Conservation (phyloP, 202 grass and related monocot genomes). For the Zizania palustris region DNA sequence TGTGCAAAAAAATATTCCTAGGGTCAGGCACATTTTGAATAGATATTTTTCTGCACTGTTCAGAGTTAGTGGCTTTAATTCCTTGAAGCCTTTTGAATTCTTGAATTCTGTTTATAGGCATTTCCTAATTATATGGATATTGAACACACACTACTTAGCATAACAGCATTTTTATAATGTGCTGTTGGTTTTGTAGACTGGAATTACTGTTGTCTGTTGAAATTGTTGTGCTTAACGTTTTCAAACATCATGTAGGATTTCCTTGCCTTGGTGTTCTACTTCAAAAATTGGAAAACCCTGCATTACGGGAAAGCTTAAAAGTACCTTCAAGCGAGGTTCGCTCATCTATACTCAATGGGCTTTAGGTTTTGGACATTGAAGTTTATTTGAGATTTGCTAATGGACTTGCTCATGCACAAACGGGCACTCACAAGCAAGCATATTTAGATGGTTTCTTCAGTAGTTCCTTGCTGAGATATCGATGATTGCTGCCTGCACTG, state of each 20-base stretch:
- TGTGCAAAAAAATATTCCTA: constrained; percentile 7
- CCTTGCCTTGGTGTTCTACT: constrained; percentile 92
- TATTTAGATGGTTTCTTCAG: background rate
- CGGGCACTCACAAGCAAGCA: background rate
- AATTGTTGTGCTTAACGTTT: constrained; percentile 29
- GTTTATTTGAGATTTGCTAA: constrained; percentile 2
- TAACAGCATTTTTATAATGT: background rate
- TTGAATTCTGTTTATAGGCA: constrained; percentile 5
- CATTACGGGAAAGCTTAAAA: constrained; percentile 86
- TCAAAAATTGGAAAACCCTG: constrained; percentile 95
- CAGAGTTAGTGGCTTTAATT: constrained; percentile 1
- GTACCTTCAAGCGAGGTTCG: constrained; percentile 85
- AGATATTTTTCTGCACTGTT: constrained; percentile 3
- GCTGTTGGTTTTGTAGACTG: background rate
- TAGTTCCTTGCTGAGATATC: constrained; percentile 4
- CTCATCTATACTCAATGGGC: constrained; percentile 26
- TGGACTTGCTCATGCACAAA: constrained; percentile 19
- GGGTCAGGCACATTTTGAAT: constrained; percentile 17
- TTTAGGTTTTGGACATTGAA: constrained; percentile 25
- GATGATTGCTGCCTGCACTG: constrained; percentile 4
- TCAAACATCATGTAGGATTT: constrained; percentile 70
- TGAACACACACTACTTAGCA: background rate
- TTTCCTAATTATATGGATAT: constrained; percentile 20
- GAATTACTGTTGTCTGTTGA: constrained; percentile 21
- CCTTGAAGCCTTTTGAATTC: background rate